Evolutionary conservation across 2,329 filamentous ascomycete genomes (phyloP).

Genomic region (Alternaria tenuissima): DNA sequence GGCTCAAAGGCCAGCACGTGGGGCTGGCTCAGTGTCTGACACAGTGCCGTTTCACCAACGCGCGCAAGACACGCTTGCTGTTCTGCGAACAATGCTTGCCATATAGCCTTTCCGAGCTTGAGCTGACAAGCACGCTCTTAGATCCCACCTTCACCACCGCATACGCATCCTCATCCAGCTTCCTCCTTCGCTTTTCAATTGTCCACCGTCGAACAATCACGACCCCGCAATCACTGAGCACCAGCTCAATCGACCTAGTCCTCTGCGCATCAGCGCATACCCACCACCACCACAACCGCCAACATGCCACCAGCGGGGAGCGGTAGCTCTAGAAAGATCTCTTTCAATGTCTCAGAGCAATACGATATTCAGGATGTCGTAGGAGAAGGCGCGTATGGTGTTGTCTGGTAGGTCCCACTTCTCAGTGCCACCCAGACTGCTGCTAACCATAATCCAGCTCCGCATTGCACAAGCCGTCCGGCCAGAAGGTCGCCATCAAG

Average conservation of each 20-base stretch:
- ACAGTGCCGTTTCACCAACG: slow-evolving; percentile 39
- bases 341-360: slow-evolving; percentile 99
- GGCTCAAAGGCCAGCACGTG: slow-evolving; percentile 33
- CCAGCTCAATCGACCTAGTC: slow-evolving; percentile 22
- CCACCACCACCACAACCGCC: slow-evolving; percentile 26
- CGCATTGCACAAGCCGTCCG: slow-evolving; percentile 95
- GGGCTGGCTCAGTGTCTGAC: slow-evolving; percentile 34
- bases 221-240: slow-evolving; percentile 22
- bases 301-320: slow-evolving; percentile 51
- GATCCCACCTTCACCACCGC: slow-evolving; percentile 14
- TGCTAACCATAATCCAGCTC: slow-evolving; percentile 67
- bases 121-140: slow-evolving; percentile 33
- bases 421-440: slow-evolving; percentile 5
- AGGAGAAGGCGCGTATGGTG: slow-evolving; percentile 96
- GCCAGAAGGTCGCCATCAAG: slow-evolving; percentile 99
- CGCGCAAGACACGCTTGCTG: slow-evolving; percentile 29
- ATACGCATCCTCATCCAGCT: slow-evolving; percentile 6
- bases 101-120: slow-evolving; percentile 17
- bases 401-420: slow-evolving; percentile 80
- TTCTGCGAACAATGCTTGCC: slow-evolving; percentile 27
- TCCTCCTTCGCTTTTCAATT: slow-evolving; percentile 1
- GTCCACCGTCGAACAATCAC: slow-evolving; percentile 9
- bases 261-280: slow-evolving; percentile 32
- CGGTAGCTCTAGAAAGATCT: slow-evolving; percentile 84
- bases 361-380: slow-evolving; percentile 99